Conservation (phyloP, 257 asterid species). For the Ophiorrhiza pumila region DNA sequence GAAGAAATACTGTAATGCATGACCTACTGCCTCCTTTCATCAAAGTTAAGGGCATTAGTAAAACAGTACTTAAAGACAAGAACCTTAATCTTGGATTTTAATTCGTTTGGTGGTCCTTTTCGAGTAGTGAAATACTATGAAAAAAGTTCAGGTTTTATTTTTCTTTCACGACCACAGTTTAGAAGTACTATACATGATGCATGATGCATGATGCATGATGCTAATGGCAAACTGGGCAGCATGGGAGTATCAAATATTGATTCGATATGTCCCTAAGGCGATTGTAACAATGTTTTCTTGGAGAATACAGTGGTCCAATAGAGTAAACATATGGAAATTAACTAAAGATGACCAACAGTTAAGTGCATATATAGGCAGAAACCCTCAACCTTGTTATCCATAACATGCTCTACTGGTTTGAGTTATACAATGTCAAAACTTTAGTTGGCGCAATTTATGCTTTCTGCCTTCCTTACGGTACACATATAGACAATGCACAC, state of each 20-base stretch:
- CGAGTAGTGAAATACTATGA: background rate
- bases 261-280: constrained; percentile 5
- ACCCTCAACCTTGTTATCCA: background rate
- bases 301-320: constrained; percentile 4
- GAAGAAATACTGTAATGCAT: background rate
- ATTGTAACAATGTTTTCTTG: constrained; percentile 18
- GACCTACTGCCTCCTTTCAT: background rate
- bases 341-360: background rate
- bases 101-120: background rate
- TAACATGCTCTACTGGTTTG: background rate
- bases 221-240: background rate
- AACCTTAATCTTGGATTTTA: background rate
- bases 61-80: background rate
- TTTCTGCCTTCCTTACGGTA: constrained; percentile 12
- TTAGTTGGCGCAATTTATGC: constrained; percentile 15
- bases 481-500: constrained; percentile 14
- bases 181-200: too few species aligned
- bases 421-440: background rate
- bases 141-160: too few species aligned
- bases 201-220: too few species aligned
- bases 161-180: too few species aligned
- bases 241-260: constrained; percentile 5
- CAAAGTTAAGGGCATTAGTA: background rate
- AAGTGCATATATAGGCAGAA: background rate
- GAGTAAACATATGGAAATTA: background rate